phyloP scores from a whole-genome alignment of 2,329 filamentous ascomycete genomes.

The Colletotrichum magnum region DNA sequence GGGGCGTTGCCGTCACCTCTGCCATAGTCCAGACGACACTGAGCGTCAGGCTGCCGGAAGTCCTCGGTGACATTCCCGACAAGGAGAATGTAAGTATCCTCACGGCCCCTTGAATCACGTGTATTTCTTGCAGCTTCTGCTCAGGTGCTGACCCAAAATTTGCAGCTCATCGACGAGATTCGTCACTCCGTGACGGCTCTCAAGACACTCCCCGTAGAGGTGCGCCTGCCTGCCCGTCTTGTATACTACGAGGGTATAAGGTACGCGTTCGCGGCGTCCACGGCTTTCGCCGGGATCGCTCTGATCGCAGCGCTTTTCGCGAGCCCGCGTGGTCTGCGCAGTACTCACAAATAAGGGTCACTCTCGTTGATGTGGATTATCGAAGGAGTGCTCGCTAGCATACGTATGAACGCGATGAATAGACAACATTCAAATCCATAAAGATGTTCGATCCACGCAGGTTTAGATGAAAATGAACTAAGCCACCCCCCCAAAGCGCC shows the following conservation, averaged over 20 bases:
- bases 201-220: constrained; percentile 66
- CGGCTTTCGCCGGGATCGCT: constrained; percentile 64
- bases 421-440: too few species aligned
- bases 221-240: constrained; percentile 68
- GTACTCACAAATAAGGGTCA: constrained; percentile 44
- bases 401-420: too few species aligned
- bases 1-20: constrained; percentile 74
- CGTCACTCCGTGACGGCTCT: constrained; percentile 72
- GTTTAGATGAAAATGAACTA: too few species aligned
- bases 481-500: too few species aligned
- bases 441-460: too few species aligned
- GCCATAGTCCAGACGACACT: constrained; percentile 75
- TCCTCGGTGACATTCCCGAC: constrained; percentile 67
- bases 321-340: constrained; percentile 49
- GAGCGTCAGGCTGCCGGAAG: constrained; percentile 65
- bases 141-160: constrained; percentile 12
- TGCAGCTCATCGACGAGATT: constrained; percentile 72
- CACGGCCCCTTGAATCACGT: background rate
- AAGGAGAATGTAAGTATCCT: constrained; percentile 67
- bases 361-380: too few species aligned
- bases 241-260: constrained; percentile 73
- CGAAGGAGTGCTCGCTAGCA: too few species aligned
- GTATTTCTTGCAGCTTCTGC: background rate
- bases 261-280: constrained; percentile 70
- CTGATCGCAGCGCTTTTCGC: constrained; percentile 49